These are phyloP conservation scores for Onygenales sp. DNA, from an alignment of 2,329 filamentous ascomycete species.

Conservation along the genomic window DNA sequence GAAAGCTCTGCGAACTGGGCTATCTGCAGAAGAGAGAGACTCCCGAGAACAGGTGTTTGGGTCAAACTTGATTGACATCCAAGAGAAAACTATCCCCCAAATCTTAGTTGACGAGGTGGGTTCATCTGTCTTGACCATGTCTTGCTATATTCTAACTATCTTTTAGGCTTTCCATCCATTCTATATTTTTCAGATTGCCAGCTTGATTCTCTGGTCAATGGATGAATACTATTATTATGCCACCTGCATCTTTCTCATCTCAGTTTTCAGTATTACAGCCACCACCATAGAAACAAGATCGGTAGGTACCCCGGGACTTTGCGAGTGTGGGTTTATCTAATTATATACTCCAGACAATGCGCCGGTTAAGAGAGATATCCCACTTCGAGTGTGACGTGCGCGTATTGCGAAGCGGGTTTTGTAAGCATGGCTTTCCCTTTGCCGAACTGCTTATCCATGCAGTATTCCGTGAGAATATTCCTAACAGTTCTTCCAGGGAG, in stretches of 20 bases:
- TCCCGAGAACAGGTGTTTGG: constrained; percentile 81
- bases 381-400: constrained; percentile 91
- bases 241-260: constrained; percentile 88
- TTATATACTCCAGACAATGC: constrained; percentile 59
- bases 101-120: constrained; percentile 78
- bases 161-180: constrained; percentile 83
- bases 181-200: constrained; percentile 95
- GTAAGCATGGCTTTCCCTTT: constrained; percentile 39
- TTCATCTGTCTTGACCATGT: not conserved
- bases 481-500: constrained; percentile 48
- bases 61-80: constrained; percentile 81
- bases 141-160: constrained; percentile 15
- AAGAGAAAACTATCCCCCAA: constrained; percentile 74
- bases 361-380: constrained; percentile 79
- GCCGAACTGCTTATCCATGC: not conserved
- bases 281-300: constrained; percentile 85
- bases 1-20: constrained; percentile 61
- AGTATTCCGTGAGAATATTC: constrained; percentile 1
- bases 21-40: constrained; percentile 82
- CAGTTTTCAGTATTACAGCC: constrained; percentile 78
- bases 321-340: constrained; percentile 2
- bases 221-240: constrained; percentile 99
- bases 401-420: constrained; percentile 89
- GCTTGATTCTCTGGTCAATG: constrained; percentile 85
- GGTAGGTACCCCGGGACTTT: constrained; percentile 33